A percentile compares a stretch with the other conserved stretches of the same genome.
phyloP scores from a whole-genome alignment of 345 rosid species.

The Kernera saxatilis region DNA sequence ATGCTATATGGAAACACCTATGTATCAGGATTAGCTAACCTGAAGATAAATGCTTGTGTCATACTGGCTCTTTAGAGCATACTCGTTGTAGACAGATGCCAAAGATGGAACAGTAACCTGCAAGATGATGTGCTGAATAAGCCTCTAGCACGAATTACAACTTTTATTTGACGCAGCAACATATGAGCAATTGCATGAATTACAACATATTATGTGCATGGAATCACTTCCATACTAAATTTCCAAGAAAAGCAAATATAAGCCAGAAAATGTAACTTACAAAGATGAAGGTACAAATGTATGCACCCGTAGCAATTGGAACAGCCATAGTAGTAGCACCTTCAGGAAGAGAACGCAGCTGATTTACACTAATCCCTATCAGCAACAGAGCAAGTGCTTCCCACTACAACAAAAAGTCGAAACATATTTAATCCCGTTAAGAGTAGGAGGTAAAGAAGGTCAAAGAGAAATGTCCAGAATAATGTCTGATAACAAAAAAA shows the following conservation, averaged over 20 bases:
- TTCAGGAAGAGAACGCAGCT: slow-evolving; percentile 79
- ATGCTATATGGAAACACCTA: background rate
- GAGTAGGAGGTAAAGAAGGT: background rate
- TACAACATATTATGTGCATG: background rate
- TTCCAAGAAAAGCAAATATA: background rate
- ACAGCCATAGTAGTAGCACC: slow-evolving; percentile 69
- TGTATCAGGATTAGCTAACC: slow-evolving; percentile 39
- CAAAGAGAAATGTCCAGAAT: background rate
- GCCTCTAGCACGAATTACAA: slow-evolving; percentile 11
- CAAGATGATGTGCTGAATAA: slow-evolving; percentile 21
- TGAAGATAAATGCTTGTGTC: slow-evolving; percentile 99
- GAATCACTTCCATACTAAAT: slow-evolving; percentile 6
- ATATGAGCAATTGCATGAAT: background rate
- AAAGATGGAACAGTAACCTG: slow-evolving; percentile 94
- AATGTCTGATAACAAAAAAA: background rate
- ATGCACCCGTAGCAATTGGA: slow-evolving; percentile 81
- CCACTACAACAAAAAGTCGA: slow-evolving; percentile 52
- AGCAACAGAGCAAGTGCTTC: slow-evolving; percentile 94
- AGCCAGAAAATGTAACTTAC: slow-evolving; percentile 46
- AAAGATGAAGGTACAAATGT: slow-evolving; percentile 76
- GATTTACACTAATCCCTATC: slow-evolving; percentile 91
- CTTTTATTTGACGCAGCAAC: background rate
- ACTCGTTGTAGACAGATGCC: slow-evolving; percentile 97
- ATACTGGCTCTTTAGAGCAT: slow-evolving; percentile 94
- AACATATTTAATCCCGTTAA: background rate